Percentiles rank a stretch among this genome's conserved stretches.
These are phyloP conservation scores for Apiotrichum porosum DNA, from an alignment of 1,284 basidiomycete genomes.

Conservation along the genomic window DNA sequence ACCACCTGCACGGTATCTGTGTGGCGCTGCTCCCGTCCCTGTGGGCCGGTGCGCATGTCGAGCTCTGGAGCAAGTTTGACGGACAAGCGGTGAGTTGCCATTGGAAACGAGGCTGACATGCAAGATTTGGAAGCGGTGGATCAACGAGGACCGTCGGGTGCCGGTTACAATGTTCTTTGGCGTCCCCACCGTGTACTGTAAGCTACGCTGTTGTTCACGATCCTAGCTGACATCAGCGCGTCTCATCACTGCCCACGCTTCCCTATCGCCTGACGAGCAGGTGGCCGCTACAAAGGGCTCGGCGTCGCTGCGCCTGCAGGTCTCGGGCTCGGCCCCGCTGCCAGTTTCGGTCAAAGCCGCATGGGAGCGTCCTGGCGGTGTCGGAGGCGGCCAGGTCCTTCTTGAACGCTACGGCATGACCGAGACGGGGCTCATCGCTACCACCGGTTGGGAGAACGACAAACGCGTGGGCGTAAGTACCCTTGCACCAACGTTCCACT, in stretches of 20 bases:
- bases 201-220: background rate
- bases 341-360: slow-evolving; percentile 37
- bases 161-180: slow-evolving; percentile 37
- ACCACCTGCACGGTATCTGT: slow-evolving; percentile 44
- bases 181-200: slow-evolving; percentile 35
- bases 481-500: background rate
- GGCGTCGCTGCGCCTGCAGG: slow-evolving; percentile 34
- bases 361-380: slow-evolving; percentile 30
- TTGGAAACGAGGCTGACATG: background rate
- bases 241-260: slow-evolving; percentile 23
- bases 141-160: slow-evolving; percentile 20
- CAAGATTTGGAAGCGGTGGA: slow-evolving; percentile 33
- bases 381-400: slow-evolving; percentile 40
- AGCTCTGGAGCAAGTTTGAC: slow-evolving; percentile 41
- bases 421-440: slow-evolving; percentile 44
- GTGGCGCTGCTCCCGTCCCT: slow-evolving; percentile 41
- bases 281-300: slow-evolving; percentile 28
- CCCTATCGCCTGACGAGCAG: slow-evolving; percentile 20
- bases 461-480: slow-evolving; percentile 31
- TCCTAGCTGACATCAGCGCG: slow-evolving; percentile 15
- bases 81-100: slow-evolving; percentile 26
- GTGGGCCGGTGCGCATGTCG: slow-evolving; percentile 42
- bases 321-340: slow-evolving; percentile 42
- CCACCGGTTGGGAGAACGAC: slow-evolving; percentile 36
- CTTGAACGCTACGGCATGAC: slow-evolving; percentile 47